Base-by-base conservation (phyloP, 257 asterid species). In the Plantago ovata region DNA sequence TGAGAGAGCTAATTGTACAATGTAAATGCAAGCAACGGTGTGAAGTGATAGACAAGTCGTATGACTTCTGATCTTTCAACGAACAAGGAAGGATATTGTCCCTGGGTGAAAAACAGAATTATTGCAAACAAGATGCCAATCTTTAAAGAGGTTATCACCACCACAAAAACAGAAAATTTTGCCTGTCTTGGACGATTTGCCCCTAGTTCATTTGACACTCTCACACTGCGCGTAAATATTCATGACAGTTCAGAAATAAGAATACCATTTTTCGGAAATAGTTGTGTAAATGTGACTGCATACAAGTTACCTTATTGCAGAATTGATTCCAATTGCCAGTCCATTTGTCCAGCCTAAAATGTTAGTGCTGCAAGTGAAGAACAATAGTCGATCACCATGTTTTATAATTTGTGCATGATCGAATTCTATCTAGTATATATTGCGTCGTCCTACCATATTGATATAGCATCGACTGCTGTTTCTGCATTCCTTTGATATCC, bases 391-490 rank as follows among this genome's bases (percentile, higher is more conserved):
- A n/a, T n/a, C n/a, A n/a, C n/a, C n/a, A n/a, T n/a, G n/a, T n/a
- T n/a, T n/a, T n/a, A n/a, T n/a, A n/a, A n/a, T n/a, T n/a, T n/a
- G n/a, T n/a, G n/a, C n/a, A n/a, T n/a, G n/a, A n/a, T n/a, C 18
- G 15, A 43, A 32, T 13, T 14, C 16, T 12, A 48, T 50, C 3
- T 56, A 7, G 42, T 77, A n/a, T n/a, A n/a, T n/a, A n/a, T n/a
- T n/a, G n/a, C n/a, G n/a, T n/a, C n/a, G n/a, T n/a, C n/a, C n/a
- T 20, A 77, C 88, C 88, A 81, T 60, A 75, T 74, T 13, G 88
- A 75, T 41, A 75, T 58, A 16, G 84, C 88, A 73, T 76, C 84
- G 1, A 81, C 70, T 0, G 84, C 67, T 53, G 78, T 56, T 55
- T 78, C 88, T 38, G 84, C 84, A 69, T 81, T 72, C 46, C 65